Evolutionary conservation across 805 yeast genomes (phyloP), one percentile per base, ranked within the genome.

Genomic region (Scheffersomyces stipitis): DNA sequence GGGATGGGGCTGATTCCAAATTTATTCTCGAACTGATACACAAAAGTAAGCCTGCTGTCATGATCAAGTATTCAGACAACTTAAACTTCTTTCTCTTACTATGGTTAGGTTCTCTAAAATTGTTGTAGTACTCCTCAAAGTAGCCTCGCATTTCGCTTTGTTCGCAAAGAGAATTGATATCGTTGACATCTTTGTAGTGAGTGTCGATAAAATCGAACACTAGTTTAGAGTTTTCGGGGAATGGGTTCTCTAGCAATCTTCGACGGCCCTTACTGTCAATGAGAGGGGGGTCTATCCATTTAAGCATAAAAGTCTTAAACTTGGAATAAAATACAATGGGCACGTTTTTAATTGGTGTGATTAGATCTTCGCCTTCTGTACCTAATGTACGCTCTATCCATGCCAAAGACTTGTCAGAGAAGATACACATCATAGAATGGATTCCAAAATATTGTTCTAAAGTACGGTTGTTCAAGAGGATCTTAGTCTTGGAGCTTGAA

Each of bases 371-470:
- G 12, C 55, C 44, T 2, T 46, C 52, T 1, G 52, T 47, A 1
- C 59, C 57, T 12, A 68, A 44, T 17, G 52, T 46, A 6, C 40
- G 42, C 18, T 50, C 51, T 26, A 68, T 58, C 63, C 64, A 66
- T 17, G 47, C 51, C 39, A 66, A 38, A 9, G 68, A 62, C 33
- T 59, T 58, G 12, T 53, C 49, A 3, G 71, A 64, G 31, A 65
- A 58, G 4, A 66, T 58, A 23, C 62, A 52, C 36, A 64, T 37
- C 26, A 63, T 54, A 12, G 71, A 64, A 38, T 67, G 73, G 18
- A 60, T 47, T 5, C 70, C 72, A 26, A 58, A 53, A 37, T 51
- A 67, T 18, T 57, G 56, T 31, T 42, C 41, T 18, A 27, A 16
- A 3, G 37, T 15, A 12, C 28, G 15, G 4, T 31, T 9, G 22